Percentiles rank a stretch among this genome's conserved stretches.
phyloP scores from a whole-genome alignment of 768 basidiomycete genomes.

The Pulveroboletus ravenelii region DNA sequence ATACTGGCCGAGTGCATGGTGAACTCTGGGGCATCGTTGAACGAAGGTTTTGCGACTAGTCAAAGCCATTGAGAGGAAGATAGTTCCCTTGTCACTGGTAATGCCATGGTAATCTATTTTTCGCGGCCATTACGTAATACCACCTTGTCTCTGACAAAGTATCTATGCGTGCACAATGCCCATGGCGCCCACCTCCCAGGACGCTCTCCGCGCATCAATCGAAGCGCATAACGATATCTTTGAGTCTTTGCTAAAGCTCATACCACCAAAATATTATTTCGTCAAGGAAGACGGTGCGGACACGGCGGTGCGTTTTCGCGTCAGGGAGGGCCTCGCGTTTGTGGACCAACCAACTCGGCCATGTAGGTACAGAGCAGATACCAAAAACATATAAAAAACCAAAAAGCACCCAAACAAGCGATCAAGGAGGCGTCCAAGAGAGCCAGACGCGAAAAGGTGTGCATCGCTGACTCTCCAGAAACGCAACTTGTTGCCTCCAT shows the following conservation, averaged over 20 bases:
- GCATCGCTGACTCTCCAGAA: background rate
- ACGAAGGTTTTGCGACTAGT: too few species aligned
- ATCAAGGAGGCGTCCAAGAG: constrained; percentile 87
- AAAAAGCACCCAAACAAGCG: constrained; percentile 77
- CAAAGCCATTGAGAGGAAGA: too few species aligned
- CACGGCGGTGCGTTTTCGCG: constrained; percentile 9
- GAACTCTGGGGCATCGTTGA: too few species aligned
- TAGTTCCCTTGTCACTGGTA: too few species aligned
- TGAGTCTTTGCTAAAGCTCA: constrained; percentile 75
- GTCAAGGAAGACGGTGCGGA: constrained; percentile 13
- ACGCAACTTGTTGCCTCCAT: background rate
- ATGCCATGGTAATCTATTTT: too few species aligned
- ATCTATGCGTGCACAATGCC: constrained; percentile 34
- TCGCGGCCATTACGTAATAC: background rate
- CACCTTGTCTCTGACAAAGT: background rate
- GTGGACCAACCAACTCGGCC: background rate
- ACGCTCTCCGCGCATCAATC: constrained; percentile 55
- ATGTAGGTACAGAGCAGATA: constrained; percentile 53
- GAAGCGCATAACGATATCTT: constrained; percentile 85
- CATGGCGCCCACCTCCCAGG: constrained; percentile 44
- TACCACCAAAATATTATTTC: constrained; percentile 88
- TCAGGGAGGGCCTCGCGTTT: background rate
- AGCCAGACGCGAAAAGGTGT: constrained; percentile 81
- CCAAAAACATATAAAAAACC: constrained; percentile 85
- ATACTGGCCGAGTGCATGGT: too few species aligned